Base-by-base conservation (phyloP, 2,329 filamentous ascomycete genomes). In the Elsinoe australis region DNA sequence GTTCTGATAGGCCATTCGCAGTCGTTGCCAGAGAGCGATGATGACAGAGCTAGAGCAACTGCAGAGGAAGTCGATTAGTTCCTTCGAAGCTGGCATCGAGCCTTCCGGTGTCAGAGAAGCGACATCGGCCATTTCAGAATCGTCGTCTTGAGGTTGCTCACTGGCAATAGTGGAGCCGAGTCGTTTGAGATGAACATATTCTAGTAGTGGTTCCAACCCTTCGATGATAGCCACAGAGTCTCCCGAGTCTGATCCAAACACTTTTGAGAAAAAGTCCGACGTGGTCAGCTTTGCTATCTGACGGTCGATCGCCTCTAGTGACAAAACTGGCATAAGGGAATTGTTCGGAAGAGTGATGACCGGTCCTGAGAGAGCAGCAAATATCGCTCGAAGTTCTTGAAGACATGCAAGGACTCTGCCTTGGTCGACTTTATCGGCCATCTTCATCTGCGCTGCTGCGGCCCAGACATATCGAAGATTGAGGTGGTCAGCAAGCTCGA, bases 261-360 rank as follows among this genome's bases (percentile, higher is more conserved):
- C 78, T 29, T 82, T 86, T 44, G 88, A 74, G 65, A 98, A 96
- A 64, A 96, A 96, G 60, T 95, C 90, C 78, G 94, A 92, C 0
- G 90, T 96, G 10, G 87, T 95, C 26, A 96, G 74, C 58, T 89
- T 88, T 9, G 87, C 90, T 19, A 95, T 83, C 61, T 98, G 90
- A 48, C 87, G 82, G 53, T 96, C 89, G 5, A 92, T 82, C 0
- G 87, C 86, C n/a, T 77, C 75, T 2, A 80, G 68, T 0, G 90
- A 95, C 42, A 98, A 77, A 53, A 92, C 85, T 0, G 87, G 80
- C 82, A 98, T 94, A 15, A 89, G 77, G 1, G 80, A 77, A 59
- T 95, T 96, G 63, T 98, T 96, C 3, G 83, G 71, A 10, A 96
- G 71, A 26, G 74, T 70, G 9, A 85, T 76, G 0, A 71, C 66